Conservation (phyloP, 306 rosid species). For the Gleditsia sinensis region DNA sequence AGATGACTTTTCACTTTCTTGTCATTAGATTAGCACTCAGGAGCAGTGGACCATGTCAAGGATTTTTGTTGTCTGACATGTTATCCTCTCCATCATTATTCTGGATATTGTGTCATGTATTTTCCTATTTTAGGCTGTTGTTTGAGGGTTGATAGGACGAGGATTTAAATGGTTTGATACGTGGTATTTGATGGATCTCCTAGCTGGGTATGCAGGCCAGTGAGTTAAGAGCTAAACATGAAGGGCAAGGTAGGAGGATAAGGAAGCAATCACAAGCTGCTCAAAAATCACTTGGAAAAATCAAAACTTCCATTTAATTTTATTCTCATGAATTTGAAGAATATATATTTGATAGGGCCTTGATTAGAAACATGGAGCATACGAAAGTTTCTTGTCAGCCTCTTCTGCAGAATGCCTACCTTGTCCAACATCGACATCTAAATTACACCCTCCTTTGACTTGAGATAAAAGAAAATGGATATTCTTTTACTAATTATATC, state of each 20-base stretch:
- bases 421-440: neutral
- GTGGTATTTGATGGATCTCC: neutral
- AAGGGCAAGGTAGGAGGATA: neutral
- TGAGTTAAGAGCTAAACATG: neutral
- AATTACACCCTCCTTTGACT: neutral
- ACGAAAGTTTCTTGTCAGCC: neutral
- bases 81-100: neutral
- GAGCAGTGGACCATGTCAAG: too few species aligned
- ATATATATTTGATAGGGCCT: neutral
- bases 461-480: neutral
- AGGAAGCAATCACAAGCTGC: neutral
- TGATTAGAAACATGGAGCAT: neutral
- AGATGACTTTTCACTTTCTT: conserved; percentile 7
- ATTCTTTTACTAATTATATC: neutral
- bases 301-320: neutral
- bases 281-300: conserved; percentile 4
- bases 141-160: neutral
- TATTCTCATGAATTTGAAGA: neutral
- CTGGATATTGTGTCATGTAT: neutral
- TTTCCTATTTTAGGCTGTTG: conserved; percentile 15
- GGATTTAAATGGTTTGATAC: neutral
- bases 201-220: neutral
- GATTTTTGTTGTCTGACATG: too few species aligned
- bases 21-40: neutral
- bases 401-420: neutral